phyloP scores from a whole-genome alignment of 2,329 filamentous ascomycete species.

The Colletotrichum truncatum region DNA sequence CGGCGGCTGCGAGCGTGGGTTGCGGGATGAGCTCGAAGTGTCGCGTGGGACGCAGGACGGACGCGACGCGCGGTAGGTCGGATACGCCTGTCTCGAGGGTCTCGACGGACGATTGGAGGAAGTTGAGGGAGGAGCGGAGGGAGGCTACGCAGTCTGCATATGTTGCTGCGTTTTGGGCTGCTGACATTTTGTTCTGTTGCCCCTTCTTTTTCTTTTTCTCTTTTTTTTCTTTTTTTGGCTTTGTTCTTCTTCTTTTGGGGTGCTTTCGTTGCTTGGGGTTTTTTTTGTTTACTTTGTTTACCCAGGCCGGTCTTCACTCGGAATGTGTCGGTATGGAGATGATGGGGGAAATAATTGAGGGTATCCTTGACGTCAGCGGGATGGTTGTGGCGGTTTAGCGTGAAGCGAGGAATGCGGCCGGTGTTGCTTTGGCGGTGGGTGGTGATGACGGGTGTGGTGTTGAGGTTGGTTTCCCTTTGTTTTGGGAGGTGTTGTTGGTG shows the following conservation, averaged over 20 bases:
- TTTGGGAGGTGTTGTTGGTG: neutral
- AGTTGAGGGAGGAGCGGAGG: slow-evolving; percentile 67
- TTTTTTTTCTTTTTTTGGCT: neutral
- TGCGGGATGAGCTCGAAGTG: slow-evolving; percentile 95
- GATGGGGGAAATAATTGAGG: neutral
- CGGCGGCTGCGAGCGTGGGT: slow-evolving; percentile 81
- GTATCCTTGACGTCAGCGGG: neutral
- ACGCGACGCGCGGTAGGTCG: slow-evolving; percentile 65
- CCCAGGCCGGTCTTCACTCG: neutral
- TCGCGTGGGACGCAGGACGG: slow-evolving; percentile 62
- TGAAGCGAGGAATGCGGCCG: neutral
- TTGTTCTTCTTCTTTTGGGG: neutral
- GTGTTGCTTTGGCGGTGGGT: neutral
- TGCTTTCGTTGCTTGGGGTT: neutral
- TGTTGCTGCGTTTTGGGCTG: slow-evolving; percentile 34
- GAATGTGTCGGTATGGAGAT: neutral
- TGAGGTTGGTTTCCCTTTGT: neutral
- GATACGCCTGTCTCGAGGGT: slow-evolving; percentile 65
- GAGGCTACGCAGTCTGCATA: slow-evolving; percentile 69
- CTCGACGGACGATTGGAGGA: slow-evolving; percentile 67
- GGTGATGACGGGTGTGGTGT: neutral
- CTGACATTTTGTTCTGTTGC: neutral
- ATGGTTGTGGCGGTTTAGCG: neutral
- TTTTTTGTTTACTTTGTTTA: neutral
- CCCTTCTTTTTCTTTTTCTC: neutral